phyloP scores from a whole-genome alignment of 2,329 filamentous ascomycete species.

The Penicillium brasilianum region DNA sequence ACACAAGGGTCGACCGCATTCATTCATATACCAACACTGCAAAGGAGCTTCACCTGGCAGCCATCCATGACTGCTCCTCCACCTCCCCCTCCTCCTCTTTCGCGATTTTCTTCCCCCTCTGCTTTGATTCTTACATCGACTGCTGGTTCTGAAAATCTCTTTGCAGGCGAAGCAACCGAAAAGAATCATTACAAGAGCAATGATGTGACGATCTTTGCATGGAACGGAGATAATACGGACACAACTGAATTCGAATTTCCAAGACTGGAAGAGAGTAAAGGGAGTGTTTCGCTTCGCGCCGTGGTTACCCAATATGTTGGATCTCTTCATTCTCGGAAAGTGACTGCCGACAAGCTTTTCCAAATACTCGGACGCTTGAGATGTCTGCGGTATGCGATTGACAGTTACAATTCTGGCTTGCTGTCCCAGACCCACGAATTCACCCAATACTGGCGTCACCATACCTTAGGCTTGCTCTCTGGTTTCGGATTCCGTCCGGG shows the following conservation, averaged over 20 bases:
- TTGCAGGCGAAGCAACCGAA: background rate
- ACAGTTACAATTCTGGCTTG: conserved; percentile 6
- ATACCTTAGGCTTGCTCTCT: background rate
- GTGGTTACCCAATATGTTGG: background rate
- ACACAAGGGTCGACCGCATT: background rate
- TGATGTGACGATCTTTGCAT: background rate
- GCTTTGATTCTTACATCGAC: background rate
- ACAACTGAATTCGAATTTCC: background rate
- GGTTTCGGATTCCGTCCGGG: background rate
- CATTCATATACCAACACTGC: background rate
- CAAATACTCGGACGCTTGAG: conserved; percentile 5
- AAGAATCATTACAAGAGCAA: background rate
- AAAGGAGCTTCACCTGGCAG: background rate
- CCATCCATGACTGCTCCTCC: background rate
- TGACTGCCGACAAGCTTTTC: background rate
- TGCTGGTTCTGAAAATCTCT: background rate
- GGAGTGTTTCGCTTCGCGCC: background rate
- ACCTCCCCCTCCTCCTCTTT: background rate
- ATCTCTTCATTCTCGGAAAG: background rate
- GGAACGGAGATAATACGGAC: background rate
- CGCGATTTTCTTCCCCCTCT: background rate
- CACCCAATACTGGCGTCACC: conserved; percentile 4
- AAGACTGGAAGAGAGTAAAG: background rate
- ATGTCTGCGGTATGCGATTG: conserved; percentile 5
- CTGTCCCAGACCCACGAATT: background rate